Percentiles rank a stretch among this genome's conserved stretches.
Evolutionary conservation across 116 monocot genomes (phyloP).

Genomic region (Phalaenopsis hybrid): DNA sequence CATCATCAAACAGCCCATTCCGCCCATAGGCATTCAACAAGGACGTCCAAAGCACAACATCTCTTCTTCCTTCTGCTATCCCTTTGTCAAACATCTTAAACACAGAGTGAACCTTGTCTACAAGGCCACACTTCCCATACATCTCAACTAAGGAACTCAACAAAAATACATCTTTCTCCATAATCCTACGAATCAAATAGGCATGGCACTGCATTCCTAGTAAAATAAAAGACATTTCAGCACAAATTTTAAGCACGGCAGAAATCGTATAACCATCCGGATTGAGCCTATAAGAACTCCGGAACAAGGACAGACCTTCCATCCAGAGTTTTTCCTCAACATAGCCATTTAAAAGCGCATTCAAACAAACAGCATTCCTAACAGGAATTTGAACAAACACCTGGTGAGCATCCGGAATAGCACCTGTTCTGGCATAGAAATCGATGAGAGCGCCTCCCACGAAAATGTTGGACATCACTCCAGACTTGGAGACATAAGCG

Average conservation of each 20-base stretch:
- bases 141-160: constrained; percentile 53
- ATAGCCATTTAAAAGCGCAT: constrained; percentile 45
- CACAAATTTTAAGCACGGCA: constrained; percentile 35
- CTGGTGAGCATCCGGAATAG: constrained; percentile 16
- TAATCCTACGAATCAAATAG: constrained; percentile 17
- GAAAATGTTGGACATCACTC: constrained; percentile 38
- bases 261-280: constrained; percentile 45
- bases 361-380: constrained; percentile 41
- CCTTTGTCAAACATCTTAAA: constrained; percentile 17
- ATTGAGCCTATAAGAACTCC: constrained; percentile 18
- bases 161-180: constrained; percentile 29
- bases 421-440: constrained; percentile 22
- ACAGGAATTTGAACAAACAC: constrained; percentile 56
- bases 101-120: constrained; percentile 29
- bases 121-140: constrained; percentile 61
- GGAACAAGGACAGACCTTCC: constrained; percentile 26
- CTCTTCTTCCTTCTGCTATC: constrained; percentile 12
- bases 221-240: constrained; percentile 20
- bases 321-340: constrained; percentile 18
- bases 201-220: constrained; percentile 53
- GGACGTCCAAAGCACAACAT: constrained; percentile 64
- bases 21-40: constrained; percentile 50
- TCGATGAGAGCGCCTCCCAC: constrained; percentile 45
- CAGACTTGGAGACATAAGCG: constrained; percentile 22
- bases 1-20: constrained; percentile 43